Percentiles rank a stretch among this genome's conserved stretches.
Evolutionary conservation across 2,329 filamentous ascomycete genomes (phyloP).

Genomic region (Neopestalotiopsis sp.): DNA sequence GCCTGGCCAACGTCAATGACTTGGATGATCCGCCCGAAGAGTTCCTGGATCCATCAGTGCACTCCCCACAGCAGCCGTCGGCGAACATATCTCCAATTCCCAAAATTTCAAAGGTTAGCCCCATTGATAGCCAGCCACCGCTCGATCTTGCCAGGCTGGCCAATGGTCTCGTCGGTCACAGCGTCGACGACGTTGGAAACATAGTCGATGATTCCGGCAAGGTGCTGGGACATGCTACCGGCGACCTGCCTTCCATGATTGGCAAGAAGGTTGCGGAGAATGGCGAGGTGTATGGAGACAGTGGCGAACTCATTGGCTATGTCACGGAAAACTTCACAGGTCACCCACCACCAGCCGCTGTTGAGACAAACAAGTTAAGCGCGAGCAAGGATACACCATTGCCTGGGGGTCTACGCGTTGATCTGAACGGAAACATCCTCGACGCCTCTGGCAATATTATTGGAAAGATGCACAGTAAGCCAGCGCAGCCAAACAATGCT

Average conservation of each 20-base stretch:
- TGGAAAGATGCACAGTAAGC: constrained; percentile 51
- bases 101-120: constrained; percentile 47
- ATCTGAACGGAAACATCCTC: constrained; percentile 51
- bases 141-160: constrained; percentile 40
- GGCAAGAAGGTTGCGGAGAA: constrained; percentile 50
- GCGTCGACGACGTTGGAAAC: constrained; percentile 59
- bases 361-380: background rate
- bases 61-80: constrained; percentile 33
- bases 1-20: constrained; percentile 25
- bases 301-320: constrained; percentile 48
- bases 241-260: constrained; percentile 60
- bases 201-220: constrained; percentile 54
- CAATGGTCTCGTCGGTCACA: constrained; percentile 50
- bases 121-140: constrained; percentile 39
- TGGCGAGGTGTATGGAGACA: constrained; percentile 52
- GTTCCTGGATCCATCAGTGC: constrained; percentile 36
- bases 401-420: constrained; percentile 44
- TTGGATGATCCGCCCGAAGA: constrained; percentile 37
- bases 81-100: constrained; percentile 47
- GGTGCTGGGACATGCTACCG: constrained; percentile 56
- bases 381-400: constrained; percentile 22
- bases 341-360: constrained; percentile 24
- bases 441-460: constrained; percentile 51
- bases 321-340: constrained; percentile 46
- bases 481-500: constrained; percentile 21